Percentiles rank a stretch among this genome's conserved stretches.
phyloP scores from a whole-genome alignment of 495 filamentous ascomycete genomes.

The Xanthoparmelia taractica region DNA sequence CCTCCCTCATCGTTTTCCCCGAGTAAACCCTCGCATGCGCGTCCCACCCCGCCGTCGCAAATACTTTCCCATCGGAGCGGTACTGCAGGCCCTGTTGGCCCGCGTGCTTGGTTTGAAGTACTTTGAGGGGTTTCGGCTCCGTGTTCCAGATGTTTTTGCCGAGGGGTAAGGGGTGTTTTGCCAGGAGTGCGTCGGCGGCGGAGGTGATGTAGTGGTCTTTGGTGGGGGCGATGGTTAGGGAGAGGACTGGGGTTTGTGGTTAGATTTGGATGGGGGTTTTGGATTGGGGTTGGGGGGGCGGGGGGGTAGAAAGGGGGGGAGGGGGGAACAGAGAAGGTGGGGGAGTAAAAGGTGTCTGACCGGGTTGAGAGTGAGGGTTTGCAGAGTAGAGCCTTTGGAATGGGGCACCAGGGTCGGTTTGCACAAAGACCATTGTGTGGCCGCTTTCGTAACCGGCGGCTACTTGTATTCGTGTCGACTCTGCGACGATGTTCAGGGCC shows the following conservation, averaged over 20 bases:
- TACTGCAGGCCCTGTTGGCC: slow-evolving; percentile 77
- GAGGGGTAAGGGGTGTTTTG: slow-evolving; percentile 53
- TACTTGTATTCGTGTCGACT: slow-evolving; percentile 39
- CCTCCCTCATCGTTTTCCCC: slow-evolving; percentile 69
- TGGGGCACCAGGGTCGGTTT: slow-evolving; percentile 28
- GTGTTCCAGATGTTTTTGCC: slow-evolving; percentile 25
- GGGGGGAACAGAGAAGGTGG: slow-evolving; percentile 30
- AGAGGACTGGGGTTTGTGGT: slow-evolving; percentile 65
- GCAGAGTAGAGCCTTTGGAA: slow-evolving; percentile 62
- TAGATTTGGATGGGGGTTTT: slow-evolving; percentile 51
- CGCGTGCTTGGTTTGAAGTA: slow-evolving; percentile 70
- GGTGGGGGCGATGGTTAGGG: slow-evolving; percentile 55
- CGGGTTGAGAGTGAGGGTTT: slow-evolving; percentile 69
- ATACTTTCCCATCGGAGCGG: slow-evolving; percentile 73
- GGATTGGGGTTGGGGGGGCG: slow-evolving; percentile 68
- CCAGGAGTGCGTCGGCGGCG: slow-evolving; percentile 65
- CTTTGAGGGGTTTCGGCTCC: slow-evolving; percentile 44
- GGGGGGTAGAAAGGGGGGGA: slow-evolving; percentile 61
- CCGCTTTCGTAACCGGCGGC: slow-evolving; percentile 85
- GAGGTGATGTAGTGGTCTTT: slow-evolving; percentile 67
- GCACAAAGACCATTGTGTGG: slow-evolving; percentile 52
- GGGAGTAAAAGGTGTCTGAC: slow-evolving; percentile 16
- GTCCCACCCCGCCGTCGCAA: slow-evolving; percentile 94
- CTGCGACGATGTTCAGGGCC: slow-evolving; percentile 53
- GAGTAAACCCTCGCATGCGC: slow-evolving; percentile 72